A percentile compares a stretch with the other conserved stretches of the same genome.
Conservation (phyloP, 2,329 filamentous ascomycete species). For the Alternaria gansuensis region DNA sequence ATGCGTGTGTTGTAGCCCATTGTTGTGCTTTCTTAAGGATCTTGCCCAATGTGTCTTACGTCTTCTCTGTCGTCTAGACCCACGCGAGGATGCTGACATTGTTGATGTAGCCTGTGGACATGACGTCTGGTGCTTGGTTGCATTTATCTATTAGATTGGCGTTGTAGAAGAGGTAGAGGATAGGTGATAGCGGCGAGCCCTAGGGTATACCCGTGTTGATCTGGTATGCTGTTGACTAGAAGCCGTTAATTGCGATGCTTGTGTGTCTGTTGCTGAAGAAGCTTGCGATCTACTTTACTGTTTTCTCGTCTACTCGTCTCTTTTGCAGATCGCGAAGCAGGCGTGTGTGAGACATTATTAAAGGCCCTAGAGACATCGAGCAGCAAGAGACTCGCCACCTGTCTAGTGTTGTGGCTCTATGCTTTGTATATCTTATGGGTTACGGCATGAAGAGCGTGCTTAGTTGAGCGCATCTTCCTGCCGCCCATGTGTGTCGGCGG, state of each 20-base stretch:
- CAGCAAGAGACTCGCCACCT: conserved; percentile 43
- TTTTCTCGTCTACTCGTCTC: conserved; percentile 26
- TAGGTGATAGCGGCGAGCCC: conserved; percentile 44
- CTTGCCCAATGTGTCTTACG: conserved; percentile 26
- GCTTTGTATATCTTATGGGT: conserved; percentile 36
- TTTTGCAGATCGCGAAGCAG: conserved; percentile 36
- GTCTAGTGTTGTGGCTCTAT: conserved; percentile 24
- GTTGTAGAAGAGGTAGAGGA: conserved; percentile 50
- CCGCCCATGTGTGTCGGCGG: conserved; percentile 35
- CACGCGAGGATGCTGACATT: conserved; percentile 32
- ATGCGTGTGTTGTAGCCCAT: conserved; percentile 39
- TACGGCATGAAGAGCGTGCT: conserved; percentile 41
- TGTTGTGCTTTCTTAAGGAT: conserved; percentile 25
- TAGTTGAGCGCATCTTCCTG: conserved; percentile 33
- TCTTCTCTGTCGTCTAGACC: conserved; percentile 27
- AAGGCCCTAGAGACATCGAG: conserved; percentile 47
- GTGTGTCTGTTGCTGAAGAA: conserved; percentile 29
- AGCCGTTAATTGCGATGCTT: conserved; percentile 25
- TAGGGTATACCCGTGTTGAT: conserved; percentile 40
- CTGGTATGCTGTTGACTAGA: conserved; percentile 19
- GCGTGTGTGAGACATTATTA: conserved; percentile 35
- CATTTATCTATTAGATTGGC: conserved; percentile 39
- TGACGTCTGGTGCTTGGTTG: conserved; percentile 19
- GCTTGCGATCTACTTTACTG: conserved; percentile 30
- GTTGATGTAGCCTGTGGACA: conserved; percentile 36